Evolutionary conservation across 2,329 filamentous ascomycete genomes (phyloP).

Genomic region (Cladosporium phlei): DNA sequence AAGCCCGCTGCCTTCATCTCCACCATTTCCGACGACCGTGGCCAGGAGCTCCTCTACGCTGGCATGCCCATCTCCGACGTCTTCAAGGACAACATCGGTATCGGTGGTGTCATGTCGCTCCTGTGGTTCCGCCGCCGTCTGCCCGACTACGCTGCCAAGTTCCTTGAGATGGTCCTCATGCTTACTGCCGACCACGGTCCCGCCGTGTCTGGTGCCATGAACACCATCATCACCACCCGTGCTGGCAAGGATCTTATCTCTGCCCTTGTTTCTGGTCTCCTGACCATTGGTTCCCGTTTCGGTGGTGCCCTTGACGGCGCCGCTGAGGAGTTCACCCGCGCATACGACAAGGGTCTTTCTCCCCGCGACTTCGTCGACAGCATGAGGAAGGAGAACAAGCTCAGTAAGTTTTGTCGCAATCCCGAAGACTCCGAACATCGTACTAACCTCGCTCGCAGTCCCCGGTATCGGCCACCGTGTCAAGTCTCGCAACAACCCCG

Average conservation of each 20-base stretch:
- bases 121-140: slow-evolving; percentile 99
- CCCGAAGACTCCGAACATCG: background rate
- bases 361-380: slow-evolving; percentile 98
- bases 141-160: slow-evolving; percentile 93
- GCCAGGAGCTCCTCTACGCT: slow-evolving; percentile 96
- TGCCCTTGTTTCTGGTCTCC: slow-evolving; percentile 88
- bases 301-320: slow-evolving; percentile 97
- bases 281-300: slow-evolving; percentile 97
- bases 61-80: slow-evolving; percentile 99
- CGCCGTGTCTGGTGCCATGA: slow-evolving; percentile 99
- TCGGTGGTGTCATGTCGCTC: slow-evolving; percentile 99
- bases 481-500: slow-evolving; percentile 99
- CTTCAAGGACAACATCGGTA: slow-evolving; percentile 97
- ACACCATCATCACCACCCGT: slow-evolving; percentile 99
- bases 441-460: slow-evolving; percentile 47
- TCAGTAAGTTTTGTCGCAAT: slow-evolving; percentile 56
- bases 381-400: slow-evolving; percentile 99
- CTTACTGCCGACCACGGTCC: slow-evolving; percentile 98
- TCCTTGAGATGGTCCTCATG: slow-evolving; percentile 99
- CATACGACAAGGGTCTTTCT: slow-evolving; percentile 95
- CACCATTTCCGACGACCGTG: slow-evolving; percentile 99
- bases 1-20: slow-evolving; percentile 99
- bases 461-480: slow-evolving; percentile 98
- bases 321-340: slow-evolving; percentile 96
- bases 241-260: slow-evolving; percentile 98